phyloP scores from a whole-genome alignment of 2,329 filamentous ascomycete genomes.

The Trichoderma afroharzianum region DNA sequence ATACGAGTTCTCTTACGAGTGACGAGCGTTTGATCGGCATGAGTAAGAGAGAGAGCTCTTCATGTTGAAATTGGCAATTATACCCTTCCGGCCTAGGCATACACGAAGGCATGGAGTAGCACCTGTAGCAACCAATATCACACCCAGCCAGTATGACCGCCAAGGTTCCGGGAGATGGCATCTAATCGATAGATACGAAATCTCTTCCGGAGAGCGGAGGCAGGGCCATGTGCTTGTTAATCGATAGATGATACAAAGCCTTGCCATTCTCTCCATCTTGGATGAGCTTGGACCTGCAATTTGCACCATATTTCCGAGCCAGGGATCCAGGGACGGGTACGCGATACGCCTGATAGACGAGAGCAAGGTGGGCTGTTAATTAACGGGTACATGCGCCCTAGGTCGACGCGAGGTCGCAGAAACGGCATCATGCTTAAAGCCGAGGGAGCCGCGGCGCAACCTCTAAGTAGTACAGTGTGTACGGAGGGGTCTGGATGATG shows the following conservation, averaged over 20 bases:
- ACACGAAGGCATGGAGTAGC: background rate
- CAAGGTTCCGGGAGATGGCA: background rate
- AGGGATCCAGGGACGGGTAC: slow-evolving; percentile 1
- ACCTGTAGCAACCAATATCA: background rate
- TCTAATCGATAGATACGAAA: background rate
- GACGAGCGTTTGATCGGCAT: background rate
- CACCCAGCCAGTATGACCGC: background rate
- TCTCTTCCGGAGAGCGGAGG: background rate
- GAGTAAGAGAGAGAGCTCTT: background rate
- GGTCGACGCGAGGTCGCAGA: slow-evolving; percentile 9
- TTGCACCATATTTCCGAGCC: slow-evolving; percentile 9
- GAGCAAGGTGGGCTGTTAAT: slow-evolving; percentile 22
- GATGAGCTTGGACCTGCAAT: slow-evolving; percentile 10
- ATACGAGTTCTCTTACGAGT: background rate
- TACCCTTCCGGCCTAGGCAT: background rate
- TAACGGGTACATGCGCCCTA: slow-evolving; percentile 5
- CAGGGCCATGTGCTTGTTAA: background rate
- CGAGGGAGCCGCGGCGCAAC: slow-evolving; percentile 5
- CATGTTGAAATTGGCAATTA: background rate
- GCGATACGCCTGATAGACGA: slow-evolving; percentile 14
- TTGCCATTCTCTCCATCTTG: background rate
- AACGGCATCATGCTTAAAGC: slow-evolving; percentile 18
- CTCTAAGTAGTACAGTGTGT: background rate
- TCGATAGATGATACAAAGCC: background rate
- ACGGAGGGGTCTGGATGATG: background rate